A percentile compares a stretch with the other conserved stretches of the same genome.
These are phyloP conservation scores for Ustilago lituana DNA, from an alignment of 1,284 basidiomycete genomes.

Conservation along the genomic window DNA sequence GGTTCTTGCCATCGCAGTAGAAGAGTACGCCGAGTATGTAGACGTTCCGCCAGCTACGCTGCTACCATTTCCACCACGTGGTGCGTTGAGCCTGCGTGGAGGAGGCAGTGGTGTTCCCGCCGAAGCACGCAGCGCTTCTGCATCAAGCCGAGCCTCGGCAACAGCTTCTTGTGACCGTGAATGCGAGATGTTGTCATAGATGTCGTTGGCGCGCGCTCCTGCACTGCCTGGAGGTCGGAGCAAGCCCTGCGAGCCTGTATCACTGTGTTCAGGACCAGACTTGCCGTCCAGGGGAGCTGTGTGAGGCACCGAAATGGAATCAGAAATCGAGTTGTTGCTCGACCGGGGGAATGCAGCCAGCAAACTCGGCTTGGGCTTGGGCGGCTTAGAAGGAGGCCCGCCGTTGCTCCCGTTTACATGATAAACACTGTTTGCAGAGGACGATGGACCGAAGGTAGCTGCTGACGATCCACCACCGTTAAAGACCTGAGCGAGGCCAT, in stretches of 20 bases:
- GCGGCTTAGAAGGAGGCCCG: slow-evolving; percentile 28
- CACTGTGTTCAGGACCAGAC: too few species aligned
- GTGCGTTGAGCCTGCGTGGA: slow-evolving; percentile 21
- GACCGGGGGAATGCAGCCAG: slow-evolving; percentile 28
- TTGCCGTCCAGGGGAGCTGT: slow-evolving; percentile 1
- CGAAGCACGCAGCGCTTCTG: slow-evolving; percentile 30
- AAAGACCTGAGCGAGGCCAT: slow-evolving; percentile 30
- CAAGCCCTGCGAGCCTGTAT: not conserved
- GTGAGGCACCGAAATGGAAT: slow-evolving; percentile 18
- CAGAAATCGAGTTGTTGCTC: slow-evolving; percentile 3
- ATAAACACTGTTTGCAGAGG: not conserved
- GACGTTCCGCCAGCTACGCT: not conserved
- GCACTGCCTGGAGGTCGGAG: slow-evolving; percentile 16
- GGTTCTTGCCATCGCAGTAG: slow-evolving; percentile 14
- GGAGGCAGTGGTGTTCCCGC: slow-evolving; percentile 43
- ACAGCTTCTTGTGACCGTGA: slow-evolving; percentile 37
- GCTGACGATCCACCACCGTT: slow-evolving; percentile 5
- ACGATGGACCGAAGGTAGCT: slow-evolving; percentile 22
- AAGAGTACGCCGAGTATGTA: not conserved
- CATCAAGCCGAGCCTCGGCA: slow-evolving; percentile 22
- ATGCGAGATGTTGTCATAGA: slow-evolving; percentile 21
- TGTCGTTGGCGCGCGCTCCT: not conserved
- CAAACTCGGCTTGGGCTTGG: slow-evolving; percentile 39
- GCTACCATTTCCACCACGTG: not conserved
- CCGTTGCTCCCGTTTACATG: not conserved